These are phyloP conservation scores for Pholiota adiposa DNA, from an alignment of 1,284 basidiomycete species.

Conservation along the genomic window DNA sequence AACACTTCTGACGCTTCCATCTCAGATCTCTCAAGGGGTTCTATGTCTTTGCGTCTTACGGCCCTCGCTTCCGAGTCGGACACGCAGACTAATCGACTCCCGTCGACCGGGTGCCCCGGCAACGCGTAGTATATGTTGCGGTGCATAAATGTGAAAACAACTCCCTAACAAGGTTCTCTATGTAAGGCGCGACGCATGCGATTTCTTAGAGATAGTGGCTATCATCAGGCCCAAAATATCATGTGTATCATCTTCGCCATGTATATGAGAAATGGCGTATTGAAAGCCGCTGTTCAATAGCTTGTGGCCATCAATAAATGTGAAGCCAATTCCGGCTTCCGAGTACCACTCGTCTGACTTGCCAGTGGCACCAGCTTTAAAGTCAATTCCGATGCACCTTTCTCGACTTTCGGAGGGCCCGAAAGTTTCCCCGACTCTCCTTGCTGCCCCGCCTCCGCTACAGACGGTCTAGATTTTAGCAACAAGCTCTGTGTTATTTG, in stretches of 20 bases:
- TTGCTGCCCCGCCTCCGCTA: no score
- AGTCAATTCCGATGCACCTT: no score
- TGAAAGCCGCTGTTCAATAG: neutral
- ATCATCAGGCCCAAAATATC: neutral
- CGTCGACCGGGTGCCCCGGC: neutral
- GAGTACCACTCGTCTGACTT: no score
- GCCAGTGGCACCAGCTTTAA: no score
- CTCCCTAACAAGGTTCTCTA: neutral
- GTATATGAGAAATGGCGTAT: neutral
- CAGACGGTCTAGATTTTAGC: no score
- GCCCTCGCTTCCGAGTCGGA: neutral
- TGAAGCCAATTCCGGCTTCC: no score
- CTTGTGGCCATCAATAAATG: neutral
- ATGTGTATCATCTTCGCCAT: neutral
- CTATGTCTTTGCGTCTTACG: neutral
- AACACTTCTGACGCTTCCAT: neutral
- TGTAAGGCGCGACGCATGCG: neutral
- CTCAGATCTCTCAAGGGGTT: neutral
- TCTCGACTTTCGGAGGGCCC: no score
- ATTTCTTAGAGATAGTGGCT: neutral
- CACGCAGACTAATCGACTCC: neutral
- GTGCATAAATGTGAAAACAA: neutral
- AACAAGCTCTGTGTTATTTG: no score
- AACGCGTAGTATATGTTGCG: neutral
- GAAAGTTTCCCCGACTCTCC: no score